These are phyloP conservation scores for Cetraspora pellucida DNA, from an alignment of 192 early-diverging fungal genomes.

Conservation along the genomic window DNA sequence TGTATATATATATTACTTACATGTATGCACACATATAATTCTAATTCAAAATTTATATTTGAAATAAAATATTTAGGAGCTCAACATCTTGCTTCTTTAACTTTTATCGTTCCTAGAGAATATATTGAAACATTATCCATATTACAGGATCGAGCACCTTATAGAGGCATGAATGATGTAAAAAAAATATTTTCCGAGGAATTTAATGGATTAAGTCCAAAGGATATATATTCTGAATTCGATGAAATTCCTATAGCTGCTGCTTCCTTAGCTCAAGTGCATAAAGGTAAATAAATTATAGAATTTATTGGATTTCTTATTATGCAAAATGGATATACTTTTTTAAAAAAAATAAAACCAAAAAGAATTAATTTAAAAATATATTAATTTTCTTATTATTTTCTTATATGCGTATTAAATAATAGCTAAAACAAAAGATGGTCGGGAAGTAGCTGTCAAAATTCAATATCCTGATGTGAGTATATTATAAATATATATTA, in stretches of 20 bases:
- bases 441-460: constrained; percentile 47
- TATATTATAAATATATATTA: no score
- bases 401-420: not conserved
- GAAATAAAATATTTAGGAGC: constrained; percentile 31
- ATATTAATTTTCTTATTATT: not conserved
- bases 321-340: no score
- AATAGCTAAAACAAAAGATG: constrained; percentile 51
- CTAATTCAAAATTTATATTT: no score
- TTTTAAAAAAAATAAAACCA: no score
- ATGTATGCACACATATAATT: no score
- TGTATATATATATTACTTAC: no score
- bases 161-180: constrained; percentile 48
- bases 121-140: constrained; percentile 52
- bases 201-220: constrained; percentile 40
- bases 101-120: constrained; percentile 47
- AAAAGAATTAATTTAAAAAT: no score
- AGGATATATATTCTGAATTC: constrained; percentile 51
- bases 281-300: constrained; percentile 38
- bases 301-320: not conserved
- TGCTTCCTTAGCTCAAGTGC: constrained; percentile 54
- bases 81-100: constrained; percentile 48
- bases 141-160: constrained; percentile 53
- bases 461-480: constrained; percentile 48
- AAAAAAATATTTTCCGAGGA: constrained; percentile 45
- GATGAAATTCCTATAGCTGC: constrained; percentile 50